These are phyloP conservation scores for Castanea sativa DNA, from an alignment of 306 rosid genomes.

Conservation along the genomic window DNA sequence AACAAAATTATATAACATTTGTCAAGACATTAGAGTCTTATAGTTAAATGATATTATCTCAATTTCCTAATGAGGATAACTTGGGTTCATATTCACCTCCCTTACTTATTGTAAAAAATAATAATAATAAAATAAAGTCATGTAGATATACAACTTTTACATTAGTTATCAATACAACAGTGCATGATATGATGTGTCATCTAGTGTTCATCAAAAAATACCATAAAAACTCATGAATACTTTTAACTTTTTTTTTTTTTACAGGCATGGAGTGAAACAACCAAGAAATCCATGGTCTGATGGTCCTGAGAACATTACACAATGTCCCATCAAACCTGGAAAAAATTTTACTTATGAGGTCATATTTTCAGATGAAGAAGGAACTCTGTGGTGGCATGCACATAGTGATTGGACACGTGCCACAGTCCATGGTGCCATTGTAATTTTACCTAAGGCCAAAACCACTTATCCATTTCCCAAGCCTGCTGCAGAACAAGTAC, in stretches of 20 bases:
- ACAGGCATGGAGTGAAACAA: constrained; percentile 42
- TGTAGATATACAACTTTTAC: no score
- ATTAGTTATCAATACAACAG: no score
- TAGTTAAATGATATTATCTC: no score
- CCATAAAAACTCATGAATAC: background rate
- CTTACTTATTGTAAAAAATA: no score
- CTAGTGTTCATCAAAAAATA: no score
- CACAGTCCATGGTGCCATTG: constrained; percentile 35
- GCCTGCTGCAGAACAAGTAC: constrained; percentile 11
- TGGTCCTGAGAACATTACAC: constrained; percentile 41
- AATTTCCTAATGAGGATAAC: no score
- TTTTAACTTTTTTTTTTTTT: no score
- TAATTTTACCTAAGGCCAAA: constrained; percentile 5
- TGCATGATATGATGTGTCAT: no score
- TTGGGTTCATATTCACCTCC: no score
- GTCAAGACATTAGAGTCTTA: no score
- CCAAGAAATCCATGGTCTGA: constrained; percentile 46
- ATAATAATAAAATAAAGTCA: no score
- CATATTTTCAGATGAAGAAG: constrained; percentile 34
- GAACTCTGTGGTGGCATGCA: constrained; percentile 50
- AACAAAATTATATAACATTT: no score
- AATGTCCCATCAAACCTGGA: constrained; percentile 34
- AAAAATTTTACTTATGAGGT: constrained; percentile 27
- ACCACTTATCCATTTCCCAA: constrained; percentile 23
- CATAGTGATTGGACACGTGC: constrained; percentile 43